phyloP scores from a whole-genome alignment of 2,329 filamentous ascomycete species.

The Cladorrhinum sp. region DNA sequence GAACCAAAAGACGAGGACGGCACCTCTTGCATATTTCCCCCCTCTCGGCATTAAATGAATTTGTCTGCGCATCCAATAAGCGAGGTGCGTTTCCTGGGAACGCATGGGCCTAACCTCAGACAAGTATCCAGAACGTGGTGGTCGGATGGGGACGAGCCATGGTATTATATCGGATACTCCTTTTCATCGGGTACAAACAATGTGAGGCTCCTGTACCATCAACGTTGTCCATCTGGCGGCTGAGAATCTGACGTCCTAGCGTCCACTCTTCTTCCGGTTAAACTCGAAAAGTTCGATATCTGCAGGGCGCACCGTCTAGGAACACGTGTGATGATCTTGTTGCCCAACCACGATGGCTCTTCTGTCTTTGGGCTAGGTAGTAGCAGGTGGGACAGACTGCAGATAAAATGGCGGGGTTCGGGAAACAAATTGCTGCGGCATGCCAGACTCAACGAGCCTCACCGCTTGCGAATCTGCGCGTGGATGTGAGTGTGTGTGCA shows the following conservation, averaged over 20 bases:
- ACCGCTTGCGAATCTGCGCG: conserved; percentile 5
- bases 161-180: background rate
- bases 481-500: background rate
- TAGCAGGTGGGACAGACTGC: conserved; percentile 15
- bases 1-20: background rate
- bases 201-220: conserved; percentile 12
- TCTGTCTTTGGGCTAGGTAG: conserved; percentile 3
- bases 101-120: background rate
- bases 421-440: background rate
- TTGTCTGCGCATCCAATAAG: background rate
- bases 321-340: conserved; percentile 16
- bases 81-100: background rate
- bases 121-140: background rate
- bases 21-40: background rate
- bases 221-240: conserved; percentile 7
- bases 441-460: conserved; percentile 10
- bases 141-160: background rate
- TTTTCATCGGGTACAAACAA: background rate
- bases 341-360: conserved; percentile 16
- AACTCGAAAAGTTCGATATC: conserved; percentile 15
- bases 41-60: background rate
- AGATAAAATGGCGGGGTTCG: conserved; percentile 12
- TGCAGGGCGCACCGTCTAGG: conserved; percentile 12
- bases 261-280: conserved; percentile 11
- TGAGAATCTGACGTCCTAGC: conserved; percentile 6